These are phyloP conservation scores for Auricularia auricula-judae DNA, from an alignment of 768 basidiomycete genomes.

Conservation along the genomic window DNA sequence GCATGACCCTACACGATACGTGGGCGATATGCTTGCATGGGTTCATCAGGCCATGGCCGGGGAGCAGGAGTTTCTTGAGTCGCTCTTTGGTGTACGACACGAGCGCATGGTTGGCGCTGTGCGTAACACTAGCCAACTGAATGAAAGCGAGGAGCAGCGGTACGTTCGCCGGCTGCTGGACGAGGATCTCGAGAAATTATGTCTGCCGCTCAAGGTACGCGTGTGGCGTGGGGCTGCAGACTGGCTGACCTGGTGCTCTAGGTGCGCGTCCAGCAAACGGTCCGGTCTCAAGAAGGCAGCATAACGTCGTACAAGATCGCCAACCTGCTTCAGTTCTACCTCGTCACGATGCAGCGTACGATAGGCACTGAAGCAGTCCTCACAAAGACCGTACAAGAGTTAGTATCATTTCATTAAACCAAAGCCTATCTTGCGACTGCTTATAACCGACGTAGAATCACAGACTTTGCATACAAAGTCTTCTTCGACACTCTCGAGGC, in stretches of 20 bases:
- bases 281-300: constrained; percentile 86
- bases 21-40: constrained; percentile 99
- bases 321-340: constrained; percentile 91
- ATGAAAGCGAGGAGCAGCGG: constrained; percentile 55
- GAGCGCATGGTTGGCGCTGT: constrained; percentile 73
- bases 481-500: constrained; percentile 85
- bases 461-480: constrained; percentile 64
- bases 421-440: background rate
- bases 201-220: constrained; percentile 76
- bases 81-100: constrained; percentile 61
- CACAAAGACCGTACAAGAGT: constrained; percentile 73
- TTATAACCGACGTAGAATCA: constrained; percentile 44
- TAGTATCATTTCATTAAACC: constrained; percentile 13
- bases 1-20: constrained; percentile 91
- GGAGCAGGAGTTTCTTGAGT: constrained; percentile 88
- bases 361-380: constrained; percentile 77
- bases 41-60: constrained; percentile 93
- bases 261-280: constrained; percentile 87
- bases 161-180: constrained; percentile 78
- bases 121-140: constrained; percentile 30
- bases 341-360: constrained; percentile 84
- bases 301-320: constrained; percentile 88
- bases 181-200: constrained; percentile 68
- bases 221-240: background rate
- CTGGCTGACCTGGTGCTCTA: constrained; percentile 19